These are phyloP conservation scores for Coniosporium tulheliwenetii DNA, from an alignment of 2,329 filamentous ascomycete species.

Conservation along the genomic window DNA sequence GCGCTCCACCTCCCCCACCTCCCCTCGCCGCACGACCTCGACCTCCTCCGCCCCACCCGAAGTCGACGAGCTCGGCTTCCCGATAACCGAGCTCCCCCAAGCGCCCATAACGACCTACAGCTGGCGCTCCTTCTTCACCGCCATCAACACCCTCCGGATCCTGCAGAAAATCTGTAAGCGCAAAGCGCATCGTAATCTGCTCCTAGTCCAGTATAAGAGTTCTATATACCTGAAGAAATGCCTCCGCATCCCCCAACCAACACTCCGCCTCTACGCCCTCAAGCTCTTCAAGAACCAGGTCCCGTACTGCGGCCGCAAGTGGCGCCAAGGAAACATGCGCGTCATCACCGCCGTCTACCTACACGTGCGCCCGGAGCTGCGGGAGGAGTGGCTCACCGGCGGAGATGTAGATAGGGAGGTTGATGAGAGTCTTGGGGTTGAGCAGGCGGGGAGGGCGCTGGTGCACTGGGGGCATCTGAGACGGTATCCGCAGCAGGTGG, in stretches of 20 bases:
- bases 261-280: conserved; percentile 81
- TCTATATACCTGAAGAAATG: conserved; percentile 83
- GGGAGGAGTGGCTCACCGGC: conserved; percentile 89
- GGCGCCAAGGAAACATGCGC: conserved; percentile 96
- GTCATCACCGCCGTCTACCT: conserved; percentile 96
- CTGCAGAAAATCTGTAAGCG: conserved; percentile 96
- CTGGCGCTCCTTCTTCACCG: conserved; percentile 85
- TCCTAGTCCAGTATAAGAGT: conserved; percentile 91
- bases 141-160: conserved; percentile 87
- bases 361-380: conserved; percentile 78
- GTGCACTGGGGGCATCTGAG: conserved; percentile 92
- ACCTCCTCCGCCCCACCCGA: conserved; percentile 25
- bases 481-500: conserved; percentile 66
- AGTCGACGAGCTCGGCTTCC: conserved; percentile 80
- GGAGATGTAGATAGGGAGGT: conserved; percentile 87
- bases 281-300: conserved; percentile 99
- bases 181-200: conserved; percentile 85
- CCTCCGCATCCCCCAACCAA: conserved; percentile 75
- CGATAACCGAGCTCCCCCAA: conserved; percentile 51
- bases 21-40: conserved; percentile 17
- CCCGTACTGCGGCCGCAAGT: conserved; percentile 94
- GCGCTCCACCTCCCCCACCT: conserved; percentile 18
- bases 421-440: conserved; percentile 78
- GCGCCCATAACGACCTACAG: conserved; percentile 80
- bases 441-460: conserved; percentile 75